phyloP scores from a whole-genome alignment of 768 basidiomycete genomes.

The Mycena chlorophos region DNA sequence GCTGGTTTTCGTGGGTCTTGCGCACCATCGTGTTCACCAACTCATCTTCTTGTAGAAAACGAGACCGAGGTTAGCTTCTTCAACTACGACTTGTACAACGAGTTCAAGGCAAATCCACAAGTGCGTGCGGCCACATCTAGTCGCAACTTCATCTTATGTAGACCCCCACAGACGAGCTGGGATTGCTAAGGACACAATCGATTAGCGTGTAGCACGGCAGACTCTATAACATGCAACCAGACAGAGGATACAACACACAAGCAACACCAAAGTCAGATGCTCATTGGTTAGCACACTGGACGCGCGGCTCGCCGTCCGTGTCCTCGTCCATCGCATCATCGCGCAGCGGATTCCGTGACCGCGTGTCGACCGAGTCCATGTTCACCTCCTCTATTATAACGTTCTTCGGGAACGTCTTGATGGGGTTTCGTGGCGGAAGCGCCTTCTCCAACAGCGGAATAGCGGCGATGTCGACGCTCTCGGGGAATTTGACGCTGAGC shows the following conservation, averaged over 20 bases:
- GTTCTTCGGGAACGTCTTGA: constrained; percentile 69
- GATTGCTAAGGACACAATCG: constrained; percentile 42
- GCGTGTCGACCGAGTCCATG: constrained; percentile 75
- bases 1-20: constrained; percentile 71
- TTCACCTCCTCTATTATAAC: constrained; percentile 80
- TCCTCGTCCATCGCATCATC: constrained; percentile 95
- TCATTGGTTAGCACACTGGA: constrained; percentile 94
- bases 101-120: constrained; percentile 82
- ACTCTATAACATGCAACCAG: constrained; percentile 30
- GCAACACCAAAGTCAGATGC: constrained; percentile 11
- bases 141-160: neutral
- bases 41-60: constrained; percentile 63
- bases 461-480: constrained; percentile 62
- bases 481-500: constrained; percentile 87
- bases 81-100: constrained; percentile 70
- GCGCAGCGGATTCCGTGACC: constrained; percentile 51
- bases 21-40: neutral
- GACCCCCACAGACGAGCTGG: constrained; percentile 43
- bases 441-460: constrained; percentile 81
- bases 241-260: constrained; percentile 4
- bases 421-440: constrained; percentile 72
- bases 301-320: constrained; percentile 79
- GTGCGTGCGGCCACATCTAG: constrained; percentile 39
- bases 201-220: constrained; percentile 36
- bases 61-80: constrained; percentile 96